Percentiles rank a stretch among this genome's conserved stretches.
These are phyloP conservation scores for Phytophthora boehmeriae DNA, from an alignment of 352 stramenopile species.

Conservation along the genomic window DNA sequence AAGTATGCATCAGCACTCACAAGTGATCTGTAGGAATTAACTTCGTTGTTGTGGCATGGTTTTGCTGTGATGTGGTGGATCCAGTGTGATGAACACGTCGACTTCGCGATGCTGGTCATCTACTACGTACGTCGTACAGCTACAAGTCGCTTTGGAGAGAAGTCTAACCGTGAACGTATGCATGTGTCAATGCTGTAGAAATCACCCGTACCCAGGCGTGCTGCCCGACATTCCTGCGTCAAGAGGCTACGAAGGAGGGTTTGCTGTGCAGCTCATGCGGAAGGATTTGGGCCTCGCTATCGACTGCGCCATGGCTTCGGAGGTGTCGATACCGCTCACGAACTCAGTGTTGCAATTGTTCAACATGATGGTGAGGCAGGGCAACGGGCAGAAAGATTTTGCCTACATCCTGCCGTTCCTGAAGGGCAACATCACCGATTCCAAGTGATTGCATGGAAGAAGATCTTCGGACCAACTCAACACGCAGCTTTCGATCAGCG, in stretches of 20 bases:
- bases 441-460: not conserved
- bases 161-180: not conserved
- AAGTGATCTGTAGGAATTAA: not conserved
- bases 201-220: conserved; percentile 93
- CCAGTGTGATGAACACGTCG: conserved; percentile 95
- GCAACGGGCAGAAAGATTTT: conserved; percentile 76
- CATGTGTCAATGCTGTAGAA: conserved; percentile 14
- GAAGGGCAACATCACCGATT: conserved; percentile 33
- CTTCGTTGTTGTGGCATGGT: not conserved
- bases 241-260: conserved; percentile 86
- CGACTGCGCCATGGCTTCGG: conserved; percentile 76
- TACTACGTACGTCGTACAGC: conserved; percentile 75
- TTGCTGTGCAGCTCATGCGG: conserved; percentile 93
- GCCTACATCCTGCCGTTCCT: conserved; percentile 79
- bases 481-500: too few species aligned
- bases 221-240: conserved; percentile 83
- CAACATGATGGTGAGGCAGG: conserved; percentile 73
- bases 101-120: conserved; percentile 96
- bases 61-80: conserved; percentile 7
- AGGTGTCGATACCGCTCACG: conserved; percentile 71
- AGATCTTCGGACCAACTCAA: not conserved
- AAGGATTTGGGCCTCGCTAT: conserved; percentile 96
- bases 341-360: conserved; percentile 66
- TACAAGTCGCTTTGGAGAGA: not conserved
- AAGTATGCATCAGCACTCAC: conserved; percentile 17